phyloP scores from a whole-genome alignment of 305 asterid genomes.

The Striga hermonthica region DNA sequence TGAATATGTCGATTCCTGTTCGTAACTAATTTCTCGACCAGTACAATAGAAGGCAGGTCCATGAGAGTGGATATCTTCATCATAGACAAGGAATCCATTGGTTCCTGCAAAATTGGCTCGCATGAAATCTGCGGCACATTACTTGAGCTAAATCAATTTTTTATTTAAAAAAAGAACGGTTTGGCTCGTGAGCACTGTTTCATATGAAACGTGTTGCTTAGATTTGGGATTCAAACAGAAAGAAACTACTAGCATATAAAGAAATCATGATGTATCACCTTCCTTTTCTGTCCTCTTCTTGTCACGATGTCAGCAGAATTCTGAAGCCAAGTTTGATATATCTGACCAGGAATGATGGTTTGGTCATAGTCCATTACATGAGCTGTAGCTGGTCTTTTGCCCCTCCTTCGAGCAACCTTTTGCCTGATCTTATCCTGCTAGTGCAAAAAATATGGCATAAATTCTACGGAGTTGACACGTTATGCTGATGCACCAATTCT shows the following conservation, averaged over 20 bases:
- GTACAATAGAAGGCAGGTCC: conserved; percentile 73
- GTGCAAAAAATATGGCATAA: conserved; percentile 27
- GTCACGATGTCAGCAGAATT: conserved; percentile 55
- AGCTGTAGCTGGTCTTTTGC: conserved; percentile 39
- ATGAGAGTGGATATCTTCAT: conserved; percentile 57
- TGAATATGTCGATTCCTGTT: conserved; percentile 44
- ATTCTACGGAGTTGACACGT: conserved; percentile 22
- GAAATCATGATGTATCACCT: conserved; percentile 35
- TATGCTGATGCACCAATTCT: conserved; percentile 17
- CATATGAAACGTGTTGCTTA: conserved; percentile 1
- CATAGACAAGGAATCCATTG: conserved; percentile 39
- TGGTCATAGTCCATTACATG: conserved; percentile 60
- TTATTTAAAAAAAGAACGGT: conserved; percentile 17
- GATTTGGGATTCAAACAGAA: conserved; percentile 17
- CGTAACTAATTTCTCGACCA: conserved; percentile 47
- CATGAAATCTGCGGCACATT: conserved; percentile 27
- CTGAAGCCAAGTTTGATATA: conserved; percentile 83
- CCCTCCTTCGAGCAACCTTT: conserved; percentile 45
- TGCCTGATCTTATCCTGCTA: conserved; percentile 43
- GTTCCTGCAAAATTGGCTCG: conserved; percentile 39
- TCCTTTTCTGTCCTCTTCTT: conserved; percentile 51
- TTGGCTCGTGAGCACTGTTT: conserved; percentile 19
- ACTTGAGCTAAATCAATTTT: conserved; percentile 26
- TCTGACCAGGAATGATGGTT: conserved; percentile 68
- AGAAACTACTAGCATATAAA: conserved; percentile 14